Conservation (phyloP, 768 basidiomycete species). For the Cystofilobasidium macerans region DNA sequence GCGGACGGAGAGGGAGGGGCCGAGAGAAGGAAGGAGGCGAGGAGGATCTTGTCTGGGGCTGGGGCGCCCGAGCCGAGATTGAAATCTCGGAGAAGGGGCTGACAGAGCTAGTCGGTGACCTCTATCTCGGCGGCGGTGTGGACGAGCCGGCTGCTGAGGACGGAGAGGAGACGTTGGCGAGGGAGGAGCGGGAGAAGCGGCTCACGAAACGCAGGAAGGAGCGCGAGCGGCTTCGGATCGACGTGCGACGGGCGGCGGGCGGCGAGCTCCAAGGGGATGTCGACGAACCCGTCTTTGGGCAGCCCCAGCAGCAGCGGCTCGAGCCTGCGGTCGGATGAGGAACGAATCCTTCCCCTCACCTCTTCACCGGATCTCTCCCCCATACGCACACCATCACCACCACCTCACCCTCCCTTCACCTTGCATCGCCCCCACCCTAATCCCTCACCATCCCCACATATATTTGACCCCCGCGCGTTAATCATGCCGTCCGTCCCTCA, state of each 20-base stretch:
- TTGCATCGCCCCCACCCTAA: no score
- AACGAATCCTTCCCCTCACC: no score
- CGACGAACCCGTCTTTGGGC: no score
- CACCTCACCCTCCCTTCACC: no score
- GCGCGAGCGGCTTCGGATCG: neutral
- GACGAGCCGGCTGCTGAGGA: neutral
- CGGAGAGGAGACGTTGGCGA: neutral
- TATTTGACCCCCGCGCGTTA: no score
- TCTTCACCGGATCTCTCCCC: no score
- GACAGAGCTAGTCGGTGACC: constrained; percentile 63
- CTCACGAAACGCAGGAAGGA: neutral
- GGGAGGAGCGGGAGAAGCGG: neutral
- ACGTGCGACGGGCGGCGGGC: neutral
- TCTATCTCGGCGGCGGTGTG: constrained; percentile 46
- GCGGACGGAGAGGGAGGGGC: constrained; percentile 27
- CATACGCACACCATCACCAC: no score
- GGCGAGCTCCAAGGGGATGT: neutral
- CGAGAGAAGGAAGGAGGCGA: constrained; percentile 38
- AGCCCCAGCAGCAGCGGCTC: no score
- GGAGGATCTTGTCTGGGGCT: constrained; percentile 63
- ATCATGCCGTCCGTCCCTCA: no score
- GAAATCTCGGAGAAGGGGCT: constrained; percentile 73
- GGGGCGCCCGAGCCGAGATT: constrained; percentile 67
- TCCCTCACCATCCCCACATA: no score
- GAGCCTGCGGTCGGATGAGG: no score